Base-by-base conservation (phyloP, 148 eudicot species). In the Salicornia ramosissima region DNA sequence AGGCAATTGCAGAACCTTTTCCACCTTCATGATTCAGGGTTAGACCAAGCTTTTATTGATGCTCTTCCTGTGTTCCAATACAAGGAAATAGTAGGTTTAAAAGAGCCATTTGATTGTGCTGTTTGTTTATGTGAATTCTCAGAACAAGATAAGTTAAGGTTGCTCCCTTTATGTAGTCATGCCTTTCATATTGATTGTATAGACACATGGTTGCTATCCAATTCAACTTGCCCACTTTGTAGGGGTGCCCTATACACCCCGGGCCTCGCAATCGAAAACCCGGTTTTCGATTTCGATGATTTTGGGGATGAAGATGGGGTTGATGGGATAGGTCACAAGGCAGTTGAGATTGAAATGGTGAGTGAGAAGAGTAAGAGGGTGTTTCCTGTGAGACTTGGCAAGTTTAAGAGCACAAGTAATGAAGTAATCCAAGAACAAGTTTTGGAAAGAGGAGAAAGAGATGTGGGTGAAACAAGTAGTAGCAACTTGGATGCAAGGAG, bases 151-250 rank as follows among this genome's bases (percentile, higher is more conserved):
- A 82, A 85, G 61, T 49, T 92, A 26, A 85, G 96, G 64, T 68
- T 92, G 54, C 79, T 92, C 6, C 98, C 98, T 4, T 67, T 88
- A 30, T 92, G 98, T 75, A 77, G 90, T 53, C 98, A 92, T 85
- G 98, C 98, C 34, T 92, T 92, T 72, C 98, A 92, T 74, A 82
- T 92, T 58, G 82, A 82, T 40, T 92, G 98, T 78, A 92, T 92
- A 16, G 98, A 92, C 68, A 90, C 96, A 10, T 92, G 98, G 98
- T 77, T 92, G 68, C 55, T 90, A 45, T 89, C 93, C 0, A 92
- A 88, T 70, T 90, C 98, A 2, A 84, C 90, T 50, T 92, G 98
- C 68, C 98, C 98, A 21, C 86, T 92, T 61, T 92, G 98, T 74
- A 86, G 98, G 73, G 90, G 90, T 64, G 80, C 83, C 33, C 91